Conservation (phyloP, 2,329 filamentous ascomycete genomes). For the Aspergillus fischeri region DNA sequence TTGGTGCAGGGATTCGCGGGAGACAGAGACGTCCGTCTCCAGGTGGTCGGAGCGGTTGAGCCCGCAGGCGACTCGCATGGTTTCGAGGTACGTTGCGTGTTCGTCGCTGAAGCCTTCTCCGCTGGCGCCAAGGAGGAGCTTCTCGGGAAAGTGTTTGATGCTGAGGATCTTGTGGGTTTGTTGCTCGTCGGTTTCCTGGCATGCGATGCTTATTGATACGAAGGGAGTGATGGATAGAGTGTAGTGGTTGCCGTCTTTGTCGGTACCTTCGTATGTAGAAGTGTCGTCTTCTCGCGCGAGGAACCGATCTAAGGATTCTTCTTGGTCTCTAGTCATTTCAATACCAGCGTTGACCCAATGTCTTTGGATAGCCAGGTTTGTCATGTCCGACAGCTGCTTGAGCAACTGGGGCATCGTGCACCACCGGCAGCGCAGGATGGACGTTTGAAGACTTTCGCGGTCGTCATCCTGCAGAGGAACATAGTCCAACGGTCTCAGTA, state of each 20-base stretch:
- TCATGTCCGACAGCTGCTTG: slow-evolving; percentile 31
- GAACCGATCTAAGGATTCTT: slow-evolving; percentile 17
- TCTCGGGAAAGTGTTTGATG: slow-evolving; percentile 23
- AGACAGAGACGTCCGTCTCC: slow-evolving; percentile 19
- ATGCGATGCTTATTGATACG: slow-evolving; percentile 17
- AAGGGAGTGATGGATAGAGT: slow-evolving; percentile 19
- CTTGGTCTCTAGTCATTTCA: slow-evolving; percentile 14
- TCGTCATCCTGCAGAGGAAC: slow-evolving; percentile 21
- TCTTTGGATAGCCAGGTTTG: slow-evolving; percentile 30
- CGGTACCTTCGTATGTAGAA: slow-evolving; percentile 15
- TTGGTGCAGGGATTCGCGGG: slow-evolving; percentile 32
- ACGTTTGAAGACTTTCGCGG: slow-evolving; percentile 30
- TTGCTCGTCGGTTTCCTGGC: slow-evolving; percentile 5
- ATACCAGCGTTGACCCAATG: slow-evolving; percentile 28
- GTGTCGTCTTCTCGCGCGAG: slow-evolving; percentile 16
- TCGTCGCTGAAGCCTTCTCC: slow-evolving; percentile 26
- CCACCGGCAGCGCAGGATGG: slow-evolving; percentile 37
- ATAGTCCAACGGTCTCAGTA: slow-evolving; percentile 36
- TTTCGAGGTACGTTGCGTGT: slow-evolving; percentile 32
- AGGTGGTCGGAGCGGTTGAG: slow-evolving; percentile 14
- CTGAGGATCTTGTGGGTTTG: slow-evolving; percentile 16
- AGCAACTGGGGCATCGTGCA: slow-evolving; percentile 35
- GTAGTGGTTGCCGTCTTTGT: slow-evolving; percentile 11
- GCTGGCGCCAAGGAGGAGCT: slow-evolving; percentile 28
- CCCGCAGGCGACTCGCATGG: slow-evolving; percentile 31